Conservation (phyloP, 2,329 filamentous ascomycete genomes). For the Fonsecaea pedrosoi region DNA sequence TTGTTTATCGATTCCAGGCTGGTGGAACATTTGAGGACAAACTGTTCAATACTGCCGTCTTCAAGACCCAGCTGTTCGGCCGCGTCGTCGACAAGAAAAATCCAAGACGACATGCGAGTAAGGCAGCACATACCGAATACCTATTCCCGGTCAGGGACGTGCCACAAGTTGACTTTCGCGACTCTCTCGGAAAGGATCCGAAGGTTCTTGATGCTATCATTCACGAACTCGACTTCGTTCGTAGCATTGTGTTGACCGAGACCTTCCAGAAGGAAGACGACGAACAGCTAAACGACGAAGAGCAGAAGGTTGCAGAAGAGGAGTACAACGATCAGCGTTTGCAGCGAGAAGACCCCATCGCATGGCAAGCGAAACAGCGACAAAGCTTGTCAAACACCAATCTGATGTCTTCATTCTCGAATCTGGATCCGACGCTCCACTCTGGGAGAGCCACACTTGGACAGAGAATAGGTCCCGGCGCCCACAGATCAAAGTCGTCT, state of each 20-base stretch:
- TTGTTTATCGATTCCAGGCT: constrained; percentile 80
- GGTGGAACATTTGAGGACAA: constrained; percentile 81
- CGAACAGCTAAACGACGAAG: constrained; percentile 66
- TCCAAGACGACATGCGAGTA: constrained; percentile 69
- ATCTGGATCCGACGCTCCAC: not conserved
- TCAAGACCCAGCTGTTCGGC: constrained; percentile 80
- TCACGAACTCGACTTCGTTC: constrained; percentile 42
- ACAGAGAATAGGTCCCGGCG: not conserved
- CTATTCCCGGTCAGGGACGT: constrained; percentile 65
- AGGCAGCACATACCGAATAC: constrained; percentile 57
- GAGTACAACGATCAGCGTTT: constrained; percentile 52
- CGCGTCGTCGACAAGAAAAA: constrained; percentile 86
- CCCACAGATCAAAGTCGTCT: not conserved
- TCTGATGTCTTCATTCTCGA: not conserved
- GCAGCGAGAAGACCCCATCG: constrained; percentile 47
- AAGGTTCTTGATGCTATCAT: constrained; percentile 65
- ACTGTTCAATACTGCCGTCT: constrained; percentile 75
- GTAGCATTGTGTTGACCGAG: constrained; percentile 69
- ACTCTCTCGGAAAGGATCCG: constrained; percentile 65
- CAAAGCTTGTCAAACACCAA: not conserved
- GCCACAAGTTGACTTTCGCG: constrained; percentile 58
- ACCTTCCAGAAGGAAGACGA: constrained; percentile 74
- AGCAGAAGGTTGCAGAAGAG: constrained; percentile 62
- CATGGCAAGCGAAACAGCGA: constrained; percentile 28
- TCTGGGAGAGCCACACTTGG: not conserved